These are phyloP conservation scores for Hymenoscyphus salicellus DNA, from an alignment of 2,329 filamentous ascomycete species.

Conservation along the genomic window DNA sequence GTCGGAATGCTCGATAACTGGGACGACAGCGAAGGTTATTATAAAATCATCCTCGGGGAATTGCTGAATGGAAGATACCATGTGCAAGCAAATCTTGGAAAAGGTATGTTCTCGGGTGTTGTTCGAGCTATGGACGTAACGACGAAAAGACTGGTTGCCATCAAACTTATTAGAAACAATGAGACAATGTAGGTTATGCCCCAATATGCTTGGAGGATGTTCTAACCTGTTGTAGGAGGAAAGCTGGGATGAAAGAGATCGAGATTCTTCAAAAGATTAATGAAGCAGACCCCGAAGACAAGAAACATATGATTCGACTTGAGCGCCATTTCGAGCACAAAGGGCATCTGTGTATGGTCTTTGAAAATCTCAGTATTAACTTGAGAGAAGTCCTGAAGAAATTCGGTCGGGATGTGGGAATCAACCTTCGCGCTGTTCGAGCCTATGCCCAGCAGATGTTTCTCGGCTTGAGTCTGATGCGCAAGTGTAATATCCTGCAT, in stretches of 20 bases:
- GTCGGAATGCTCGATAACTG: conserved; percentile 84
- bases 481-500: conserved; percentile 89
- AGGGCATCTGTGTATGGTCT: conserved; percentile 91
- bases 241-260: conserved; percentile 92
- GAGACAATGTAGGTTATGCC: conserved; percentile 64
- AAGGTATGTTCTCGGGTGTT: conserved; percentile 97
- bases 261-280: conserved; percentile 86
- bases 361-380: conserved; percentile 92
- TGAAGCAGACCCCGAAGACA: conserved; percentile 79
- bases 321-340: conserved; percentile 90
- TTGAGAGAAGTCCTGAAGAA: conserved; percentile 92
- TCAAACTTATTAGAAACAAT: conserved; percentile 98
- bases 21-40: conserved; percentile 94
- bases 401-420: conserved; percentile 89
- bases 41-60: conserved; percentile 90
- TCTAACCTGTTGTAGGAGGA: conserved; percentile 50
- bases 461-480: conserved; percentile 79
- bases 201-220: not conserved
- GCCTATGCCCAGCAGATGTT: conserved; percentile 95
- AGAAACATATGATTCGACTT: conserved; percentile 87
- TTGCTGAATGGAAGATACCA: conserved; percentile 86
- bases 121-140: conserved; percentile 78
- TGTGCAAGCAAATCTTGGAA: conserved; percentile 80
- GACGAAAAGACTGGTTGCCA: conserved; percentile 75
- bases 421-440: conserved; percentile 83